Evolutionary conservation across 495 filamentous ascomycete genomes (phyloP).

Genomic region (Hypoxylon trugodes): DNA sequence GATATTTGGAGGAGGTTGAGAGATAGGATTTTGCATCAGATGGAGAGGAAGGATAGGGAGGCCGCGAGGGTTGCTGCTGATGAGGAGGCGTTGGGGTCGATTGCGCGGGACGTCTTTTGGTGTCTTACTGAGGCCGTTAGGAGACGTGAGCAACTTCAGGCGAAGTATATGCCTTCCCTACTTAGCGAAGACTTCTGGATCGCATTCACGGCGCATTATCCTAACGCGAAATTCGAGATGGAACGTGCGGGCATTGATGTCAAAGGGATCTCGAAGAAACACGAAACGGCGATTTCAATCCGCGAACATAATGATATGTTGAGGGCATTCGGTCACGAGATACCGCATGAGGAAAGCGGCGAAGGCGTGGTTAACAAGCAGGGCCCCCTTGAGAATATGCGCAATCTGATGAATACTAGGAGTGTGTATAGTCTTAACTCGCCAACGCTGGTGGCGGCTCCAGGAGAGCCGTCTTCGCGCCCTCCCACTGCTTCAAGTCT

Average conservation of each 20-base stretch:
- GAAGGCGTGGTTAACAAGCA: background rate
- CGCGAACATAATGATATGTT: slow-evolving; percentile 38
- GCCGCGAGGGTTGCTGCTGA: background rate
- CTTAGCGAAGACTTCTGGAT: slow-evolving; percentile 40
- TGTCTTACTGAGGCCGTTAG: slow-evolving; percentile 26
- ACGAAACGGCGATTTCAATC: background rate
- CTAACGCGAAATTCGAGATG: slow-evolving; percentile 26
- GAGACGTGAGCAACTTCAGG: background rate
- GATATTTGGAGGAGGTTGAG: slow-evolving; percentile 3
- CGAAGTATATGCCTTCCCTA: slow-evolving; percentile 27
- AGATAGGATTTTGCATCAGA: too few relatives aligned
- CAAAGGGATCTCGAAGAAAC: slow-evolving; percentile 20
- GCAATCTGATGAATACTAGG: background rate
- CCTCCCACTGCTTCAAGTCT: background rate
- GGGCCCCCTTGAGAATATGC: slow-evolving; percentile 30
- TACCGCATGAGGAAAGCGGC: background rate
- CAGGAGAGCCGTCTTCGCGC: background rate
- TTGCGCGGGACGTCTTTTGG: slow-evolving; percentile 38
- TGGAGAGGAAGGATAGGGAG: background rate
- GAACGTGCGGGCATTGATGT: slow-evolving; percentile 41
- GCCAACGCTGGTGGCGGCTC: too few relatives aligned
- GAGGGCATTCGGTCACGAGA: slow-evolving; percentile 21
- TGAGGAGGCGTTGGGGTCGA: slow-evolving; percentile 12
- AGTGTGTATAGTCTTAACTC: slow-evolving; percentile 3
- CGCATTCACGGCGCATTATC: slow-evolving; percentile 26